Evolutionary conservation across 805 yeast species (phyloP).

Genomic region (Cyberlindnera veronae): DNA sequence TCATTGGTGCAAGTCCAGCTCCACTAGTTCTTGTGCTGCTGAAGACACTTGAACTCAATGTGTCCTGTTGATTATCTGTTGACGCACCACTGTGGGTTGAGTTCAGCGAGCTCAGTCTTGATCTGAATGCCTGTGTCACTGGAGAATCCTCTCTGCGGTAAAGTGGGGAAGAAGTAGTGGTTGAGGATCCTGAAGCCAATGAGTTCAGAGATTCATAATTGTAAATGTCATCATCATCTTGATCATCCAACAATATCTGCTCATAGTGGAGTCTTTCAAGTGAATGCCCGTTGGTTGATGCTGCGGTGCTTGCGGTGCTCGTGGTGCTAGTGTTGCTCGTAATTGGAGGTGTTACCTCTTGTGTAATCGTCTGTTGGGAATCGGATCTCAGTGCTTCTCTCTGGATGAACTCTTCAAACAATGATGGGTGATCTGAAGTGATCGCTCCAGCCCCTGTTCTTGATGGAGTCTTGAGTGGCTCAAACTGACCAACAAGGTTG

Average conservation of each 20-base stretch:
- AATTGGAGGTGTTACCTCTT: conserved; percentile 6
- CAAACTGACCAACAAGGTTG: conserved; percentile 7
- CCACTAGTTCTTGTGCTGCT: conserved; percentile 13
- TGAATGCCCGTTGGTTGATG: too few relatives aligned
- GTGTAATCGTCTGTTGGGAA: conserved; percentile 4
- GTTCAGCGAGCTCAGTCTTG: conserved; percentile 15
- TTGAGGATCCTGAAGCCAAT: conserved; percentile 11
- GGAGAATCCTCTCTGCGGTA: conserved; percentile 14
- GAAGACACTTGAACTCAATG: conserved; percentile 16
- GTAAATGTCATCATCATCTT: conserved; percentile 21
- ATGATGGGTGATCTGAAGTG: conserved; percentile 2
- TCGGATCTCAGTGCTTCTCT: conserved; percentile 3
- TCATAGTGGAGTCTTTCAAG: conserved; percentile 1
- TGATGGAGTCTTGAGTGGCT: conserved; percentile 3
- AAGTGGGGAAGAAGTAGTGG: conserved; percentile 7
- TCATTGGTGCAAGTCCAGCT: conserved; percentile 12
- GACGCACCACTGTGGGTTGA: neutral
- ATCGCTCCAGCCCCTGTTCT: neutral
- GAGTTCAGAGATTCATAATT: conserved; percentile 19
- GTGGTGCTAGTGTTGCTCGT: neutral
- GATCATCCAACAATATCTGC: conserved; percentile 13
- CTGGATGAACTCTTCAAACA: conserved; percentile 8
- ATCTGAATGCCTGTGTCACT: conserved; percentile 20
- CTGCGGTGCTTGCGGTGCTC: too few relatives aligned
- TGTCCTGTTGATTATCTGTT: conserved; percentile 4